Base-by-base conservation (phyloP, 1,139 yeast species). In the Yamadazyma taylorii region DNA sequence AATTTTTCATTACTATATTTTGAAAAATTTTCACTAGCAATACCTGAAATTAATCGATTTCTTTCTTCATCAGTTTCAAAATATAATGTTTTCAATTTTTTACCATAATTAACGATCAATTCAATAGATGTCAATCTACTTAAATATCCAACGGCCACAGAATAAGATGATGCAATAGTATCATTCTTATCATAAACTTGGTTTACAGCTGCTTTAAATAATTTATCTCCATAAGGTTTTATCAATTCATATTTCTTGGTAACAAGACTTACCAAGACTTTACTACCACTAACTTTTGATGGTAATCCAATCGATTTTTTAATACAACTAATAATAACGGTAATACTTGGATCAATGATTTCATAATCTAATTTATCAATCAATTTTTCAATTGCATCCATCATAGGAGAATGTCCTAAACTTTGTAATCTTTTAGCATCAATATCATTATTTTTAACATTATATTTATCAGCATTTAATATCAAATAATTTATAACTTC, bases 281-380 rank as follows among this genome's bases (percentile, higher is more conserved):
- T 75, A n/a, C 95, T 78, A 0, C 92, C 89, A 30, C 94, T 89
- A 1, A 87, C 89, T 53, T 89, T 89, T 0, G 97, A 88, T 0
- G 97, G 97, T 22, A 92, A 68, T 0, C 97, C 98, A 23, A 90
- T 86, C 0, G 95, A 78, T 42, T 71, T 75, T 44, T 80, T 81
- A 6, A 86, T 71, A 2, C 82, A 69, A 11, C 52, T 61, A 38
- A 61, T 75, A 38, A 80, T 62, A 37, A 56, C 61, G 4, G 64
- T 66, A 5, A 87, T 67, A 32, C 83, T 69, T 3, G 72, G 76
- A 0, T 67, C 74, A 63, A 85, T 68, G 32, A 70, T 56, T 0
- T 62, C 58, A 24, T 69, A 79, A 53, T 81, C 85, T 10, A 84
- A 55, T 29, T 72, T 58, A 36, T 77, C 83, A 41, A 89, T 63